Evolutionary conservation across 176 grass and related monocot species (phyloP), one percentile per base, ranked within the genome.

Genomic region (Aegilops tauschii): DNA sequence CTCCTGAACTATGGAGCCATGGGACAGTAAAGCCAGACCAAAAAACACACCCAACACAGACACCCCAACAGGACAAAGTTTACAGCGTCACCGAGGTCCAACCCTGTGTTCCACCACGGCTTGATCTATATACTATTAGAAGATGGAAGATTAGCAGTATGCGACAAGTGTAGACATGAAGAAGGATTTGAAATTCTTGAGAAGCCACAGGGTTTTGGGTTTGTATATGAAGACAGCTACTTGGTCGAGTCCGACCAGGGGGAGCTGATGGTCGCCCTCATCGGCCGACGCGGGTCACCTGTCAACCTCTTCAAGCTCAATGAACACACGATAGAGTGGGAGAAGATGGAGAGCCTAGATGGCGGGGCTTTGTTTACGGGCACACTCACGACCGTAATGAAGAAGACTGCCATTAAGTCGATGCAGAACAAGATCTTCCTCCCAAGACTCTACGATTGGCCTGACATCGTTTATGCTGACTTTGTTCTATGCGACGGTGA

Each of bases 391-490:
- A 62, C 52, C 4, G 6, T 63, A 4, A 17, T 30, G 44, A 75
- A 18, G n/a, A 84, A 13, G 13, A 40, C 82, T 4, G 1, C 0
- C 0, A 3, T 84, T 23, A 45, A 63, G 5, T 75, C 35, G 49
- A 84, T 84, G 82, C 50, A 45, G 37, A 65, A 84, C 35, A 84
- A n/a, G 9, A 16, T 76, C 3, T 76, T 73, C 35, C 77, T 78
- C 5, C 76, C 52, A 3, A 61, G 28, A 32, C 1, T 78, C 0
- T 36, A 36, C 2, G 52, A 61, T 8, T 64, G 77, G 77, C 77
- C 56, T 9, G 58, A 80, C 34, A 80, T 8, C 21, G 13, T 80
- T 35, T n/a, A 17, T 27, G 76, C 17, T 21, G 58, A 64, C 3
- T 3, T 80, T 64, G 77, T 80, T 63, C 7, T 0, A 0, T 25